Evolutionary conservation across 2,329 filamentous ascomycete genomes (phyloP).

Genomic region (Helotiales sp.): DNA sequence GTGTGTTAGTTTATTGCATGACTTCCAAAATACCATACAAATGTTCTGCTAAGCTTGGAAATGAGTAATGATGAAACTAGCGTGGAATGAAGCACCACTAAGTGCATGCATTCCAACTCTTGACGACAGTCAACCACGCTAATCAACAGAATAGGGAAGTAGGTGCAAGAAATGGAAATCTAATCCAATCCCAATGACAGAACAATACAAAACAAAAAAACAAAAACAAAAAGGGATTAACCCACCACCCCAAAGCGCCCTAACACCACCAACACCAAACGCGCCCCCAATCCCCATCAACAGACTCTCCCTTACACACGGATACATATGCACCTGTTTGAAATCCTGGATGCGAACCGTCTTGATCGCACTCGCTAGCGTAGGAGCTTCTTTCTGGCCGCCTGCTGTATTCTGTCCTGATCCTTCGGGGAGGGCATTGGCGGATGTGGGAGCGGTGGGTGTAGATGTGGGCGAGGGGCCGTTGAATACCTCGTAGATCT

Average conservation of each 20-base stretch:
- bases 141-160: too few relatives aligned
- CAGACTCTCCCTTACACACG: conserved; percentile 83
- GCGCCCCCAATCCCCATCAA: conserved; percentile 83
- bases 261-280: conserved; percentile 74
- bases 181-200: too few relatives aligned
- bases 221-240: conserved; percentile 13
- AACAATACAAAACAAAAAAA: neutral
- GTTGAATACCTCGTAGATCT: conserved; percentile 49
- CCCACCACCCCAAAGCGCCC: conserved; percentile 76
- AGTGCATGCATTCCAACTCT: too few relatives aligned
- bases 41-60: too few relatives aligned
- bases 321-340: conserved; percentile 73
- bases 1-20: neutral
- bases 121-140: too few relatives aligned
- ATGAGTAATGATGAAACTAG: too few relatives aligned
- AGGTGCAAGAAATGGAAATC: too few relatives aligned
- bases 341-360: conserved; percentile 73
- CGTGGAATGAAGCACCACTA: too few relatives aligned
- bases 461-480: conserved; percentile 13
- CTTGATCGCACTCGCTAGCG: conserved; percentile 66
- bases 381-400: conserved; percentile 43
- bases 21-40: too few relatives aligned
- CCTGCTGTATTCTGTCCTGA: conserved; percentile 44
- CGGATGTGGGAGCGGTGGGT: conserved; percentile 28
- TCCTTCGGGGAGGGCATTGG: conserved; percentile 43